Base-by-base conservation (phyloP, 2,329 filamentous ascomycete species). In the Trichoderma semiorbis region DNA sequence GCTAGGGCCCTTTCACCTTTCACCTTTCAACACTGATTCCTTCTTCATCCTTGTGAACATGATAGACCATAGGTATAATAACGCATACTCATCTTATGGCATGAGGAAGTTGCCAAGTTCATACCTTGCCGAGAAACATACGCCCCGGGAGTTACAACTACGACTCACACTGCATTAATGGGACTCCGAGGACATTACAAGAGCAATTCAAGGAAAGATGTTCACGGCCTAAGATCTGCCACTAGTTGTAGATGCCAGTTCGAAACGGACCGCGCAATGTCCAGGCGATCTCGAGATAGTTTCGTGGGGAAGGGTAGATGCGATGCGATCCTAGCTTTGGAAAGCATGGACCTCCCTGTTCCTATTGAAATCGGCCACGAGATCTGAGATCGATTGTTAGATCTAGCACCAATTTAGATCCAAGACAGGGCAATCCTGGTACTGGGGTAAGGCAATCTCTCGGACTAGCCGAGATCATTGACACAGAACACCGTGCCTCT, bases 331-430 rank as follows among this genome's bases (percentile, higher is more conserved):
- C 28, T 39, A 62, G 67, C 18, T 8, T n/a, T 53, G 3, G 21
- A 43, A 30, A 53, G 39, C 67, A 62, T 24, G 67, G 39, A 21
- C 28, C 39, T 26, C 57, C 39, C 28, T 62, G 39, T 36, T 39
- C 21, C 21, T 47, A 36, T 58, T 43, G 50, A 30, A 64, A 28
- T 67, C 11, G 50, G 32, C 24, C 50, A 36, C 32, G 28, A 62
- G 67, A 69, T 69, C 55, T 62, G 60, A 69, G 67, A 61, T 69
- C 30, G 32, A 30, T 61, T 62, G n/a, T 30, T 62, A 69, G 67
- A 62, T 61, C 36, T 16, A 24, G 14, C 57, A 47, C 67, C 67
- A 62, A 8, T 61, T 61, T 53, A 61, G 39, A 34, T 14, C 32
- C 67, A 62, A 39, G 43, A 61, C 67, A 62, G 34, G 66, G 66